Evolutionary conservation across 176 grass and related monocot genomes (phyloP).

Genomic region (Zizania latifolia): DNA sequence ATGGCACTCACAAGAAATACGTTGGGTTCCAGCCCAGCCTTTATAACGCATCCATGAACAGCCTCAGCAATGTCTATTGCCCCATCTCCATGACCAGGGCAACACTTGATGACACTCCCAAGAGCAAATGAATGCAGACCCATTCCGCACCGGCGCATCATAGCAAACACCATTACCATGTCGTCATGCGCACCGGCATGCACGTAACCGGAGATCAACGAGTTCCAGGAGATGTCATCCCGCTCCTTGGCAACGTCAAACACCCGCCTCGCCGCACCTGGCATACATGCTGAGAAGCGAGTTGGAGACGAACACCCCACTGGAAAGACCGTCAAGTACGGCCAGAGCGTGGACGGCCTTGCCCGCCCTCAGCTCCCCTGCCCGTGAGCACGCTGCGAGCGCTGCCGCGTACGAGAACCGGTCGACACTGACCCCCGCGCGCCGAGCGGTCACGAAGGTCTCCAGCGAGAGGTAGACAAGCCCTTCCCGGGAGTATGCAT

Average conservation of each 20-base stretch:
- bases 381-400: constrained; percentile 39
- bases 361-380: constrained; percentile 8
- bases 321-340: constrained; percentile 21
- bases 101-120: constrained; percentile 64
- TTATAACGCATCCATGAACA: constrained; percentile 61
- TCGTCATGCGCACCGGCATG: constrained; percentile 13
- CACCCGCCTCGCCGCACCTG: constrained; percentile 32
- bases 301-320: constrained; percentile 42
- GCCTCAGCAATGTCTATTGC: constrained; percentile 19
- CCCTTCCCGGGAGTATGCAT: constrained; percentile 34
- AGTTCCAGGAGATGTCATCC: constrained; percentile 69
- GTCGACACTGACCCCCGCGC: constrained; percentile 25
- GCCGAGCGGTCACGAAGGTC: constrained; percentile 25
- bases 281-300: constrained; percentile 64
- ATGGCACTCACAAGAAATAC: constrained; percentile 49
- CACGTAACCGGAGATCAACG: constrained; percentile 49
- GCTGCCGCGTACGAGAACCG: constrained; percentile 41
- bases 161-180: constrained; percentile 32
- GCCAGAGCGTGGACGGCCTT: constrained; percentile 49
- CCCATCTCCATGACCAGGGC: not conserved
- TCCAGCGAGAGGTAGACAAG: not conserved
- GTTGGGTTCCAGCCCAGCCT: constrained; percentile 47
- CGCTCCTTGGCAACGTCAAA: constrained; percentile 32
- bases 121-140: constrained; percentile 62
- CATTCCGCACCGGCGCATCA: constrained; percentile 30